Conservation (phyloP, 2,329 filamentous ascomycete genomes). For the Monosporascus ibericus region DNA sequence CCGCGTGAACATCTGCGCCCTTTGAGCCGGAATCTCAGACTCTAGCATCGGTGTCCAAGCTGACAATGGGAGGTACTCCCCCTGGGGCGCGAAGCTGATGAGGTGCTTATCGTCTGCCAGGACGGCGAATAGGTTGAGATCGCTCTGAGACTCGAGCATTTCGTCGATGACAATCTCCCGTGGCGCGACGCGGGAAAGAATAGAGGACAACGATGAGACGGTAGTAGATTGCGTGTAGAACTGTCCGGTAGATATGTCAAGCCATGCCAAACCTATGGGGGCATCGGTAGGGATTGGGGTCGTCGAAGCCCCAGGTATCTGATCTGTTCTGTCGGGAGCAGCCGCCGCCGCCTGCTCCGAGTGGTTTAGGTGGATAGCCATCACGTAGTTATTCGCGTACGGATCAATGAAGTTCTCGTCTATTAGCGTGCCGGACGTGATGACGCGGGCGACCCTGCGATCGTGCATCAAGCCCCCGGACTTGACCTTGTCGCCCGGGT, state of each 20-base stretch:
- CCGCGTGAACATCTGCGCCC: slow-evolving; percentile 51
- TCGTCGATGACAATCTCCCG: slow-evolving; percentile 78
- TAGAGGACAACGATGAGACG: slow-evolving; percentile 66
- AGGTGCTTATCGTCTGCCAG: slow-evolving; percentile 70
- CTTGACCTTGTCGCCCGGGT: slow-evolving; percentile 62
- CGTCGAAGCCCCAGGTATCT: slow-evolving; percentile 6
- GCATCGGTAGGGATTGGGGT: slow-evolving; percentile 9
- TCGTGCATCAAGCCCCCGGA: slow-evolving; percentile 77
- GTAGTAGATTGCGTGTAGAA: slow-evolving; percentile 81
- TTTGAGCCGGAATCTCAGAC: slow-evolving; percentile 53
- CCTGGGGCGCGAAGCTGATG: slow-evolving; percentile 61
- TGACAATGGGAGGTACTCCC: slow-evolving; percentile 41
- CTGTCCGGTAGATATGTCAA: slow-evolving; percentile 90
- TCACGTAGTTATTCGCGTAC: slow-evolving; percentile 85
- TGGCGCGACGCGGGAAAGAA: slow-evolving; percentile 75
- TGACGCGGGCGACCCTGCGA: slow-evolving; percentile 75
- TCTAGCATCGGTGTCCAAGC: slow-evolving; percentile 77
- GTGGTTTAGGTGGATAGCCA: slow-evolving; percentile 61
- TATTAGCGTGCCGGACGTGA: slow-evolving; percentile 92
- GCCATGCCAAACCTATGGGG: slow-evolving; percentile 71
- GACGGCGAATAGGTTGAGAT: slow-evolving; percentile 58
- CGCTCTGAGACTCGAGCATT: slow-evolving; percentile 48
- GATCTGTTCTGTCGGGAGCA: slow-evolving; percentile 8
- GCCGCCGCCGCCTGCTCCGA: slow-evolving; percentile 12
- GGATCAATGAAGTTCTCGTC: slow-evolving; percentile 97